Evolutionary conservation across 2,329 filamentous ascomycete genomes (phyloP).

Genomic region (Calonectria pseudoturangicola): DNA sequence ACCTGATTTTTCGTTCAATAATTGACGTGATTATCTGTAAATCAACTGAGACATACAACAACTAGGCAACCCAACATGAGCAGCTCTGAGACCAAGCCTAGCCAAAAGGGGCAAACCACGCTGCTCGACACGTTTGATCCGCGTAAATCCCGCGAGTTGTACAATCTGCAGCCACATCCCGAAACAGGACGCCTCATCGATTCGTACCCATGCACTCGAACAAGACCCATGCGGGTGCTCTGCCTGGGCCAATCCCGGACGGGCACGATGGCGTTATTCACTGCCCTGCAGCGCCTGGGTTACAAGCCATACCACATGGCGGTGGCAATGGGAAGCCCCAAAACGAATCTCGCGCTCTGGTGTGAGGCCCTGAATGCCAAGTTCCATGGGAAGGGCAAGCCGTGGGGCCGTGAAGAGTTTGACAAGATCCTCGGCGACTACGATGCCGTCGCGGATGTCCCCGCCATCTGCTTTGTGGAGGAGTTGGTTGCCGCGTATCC

Average conservation of each 20-base stretch:
- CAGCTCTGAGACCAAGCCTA: neutral
- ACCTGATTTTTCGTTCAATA: neutral
- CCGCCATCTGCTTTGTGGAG: constrained; percentile 43
- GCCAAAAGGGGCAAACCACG: neutral
- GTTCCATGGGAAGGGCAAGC: constrained; percentile 40
- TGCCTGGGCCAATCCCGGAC: constrained; percentile 46
- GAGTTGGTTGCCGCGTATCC: constrained; percentile 47
- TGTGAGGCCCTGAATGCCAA: constrained; percentile 48
- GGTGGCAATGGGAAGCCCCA: constrained; percentile 32
- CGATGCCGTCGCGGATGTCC: constrained; percentile 41
- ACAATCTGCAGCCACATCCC: constrained; percentile 44
- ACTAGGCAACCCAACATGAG: neutral
- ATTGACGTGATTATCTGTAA: neutral
- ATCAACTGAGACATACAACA: neutral
- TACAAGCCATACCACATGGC: constrained; percentile 46
- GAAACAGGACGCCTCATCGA: constrained; percentile 45
- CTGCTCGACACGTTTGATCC: constrained; percentile 24
- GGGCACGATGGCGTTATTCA: constrained; percentile 32
- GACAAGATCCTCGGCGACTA: constrained; percentile 43
- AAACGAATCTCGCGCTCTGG: constrained; percentile 42
- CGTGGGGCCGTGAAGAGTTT: constrained; percentile 44
- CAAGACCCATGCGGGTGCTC: constrained; percentile 44
- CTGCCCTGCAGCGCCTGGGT: constrained; percentile 38
- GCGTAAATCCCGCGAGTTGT: constrained; percentile 25
- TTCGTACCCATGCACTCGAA: constrained; percentile 39